Evolutionary conservation across 2,329 filamentous ascomycete genomes (phyloP).

Genomic region (Tetracladium maxilliforme): DNA sequence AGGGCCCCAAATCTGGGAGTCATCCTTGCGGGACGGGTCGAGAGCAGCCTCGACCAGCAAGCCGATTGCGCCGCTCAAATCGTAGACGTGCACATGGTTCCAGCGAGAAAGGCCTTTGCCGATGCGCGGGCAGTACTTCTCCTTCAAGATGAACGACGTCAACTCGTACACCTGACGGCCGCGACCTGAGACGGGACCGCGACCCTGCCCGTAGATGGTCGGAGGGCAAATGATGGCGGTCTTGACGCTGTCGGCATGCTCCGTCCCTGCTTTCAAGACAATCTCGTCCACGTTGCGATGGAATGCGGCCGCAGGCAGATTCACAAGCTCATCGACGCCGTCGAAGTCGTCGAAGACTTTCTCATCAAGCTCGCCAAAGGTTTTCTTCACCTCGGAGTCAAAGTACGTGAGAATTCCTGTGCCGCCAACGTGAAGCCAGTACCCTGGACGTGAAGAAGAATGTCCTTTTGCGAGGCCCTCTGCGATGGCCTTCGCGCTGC

Average conservation of each 20-base stretch:
- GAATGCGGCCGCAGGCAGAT: constrained; percentile 36
- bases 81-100: constrained; percentile 43
- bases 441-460: constrained; percentile 25
- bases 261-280: constrained; percentile 32
- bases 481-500: constrained; percentile 26
- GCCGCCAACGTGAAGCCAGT: constrained; percentile 35
- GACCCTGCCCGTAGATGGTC: constrained; percentile 43
- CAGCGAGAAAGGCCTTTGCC: too few species aligned
- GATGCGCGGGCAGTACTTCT: too few species aligned
- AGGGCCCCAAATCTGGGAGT: constrained; percentile 47
- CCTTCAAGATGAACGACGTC: constrained; percentile 29
- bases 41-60: constrained; percentile 27
- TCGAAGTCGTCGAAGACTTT: constrained; percentile 44
- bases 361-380: constrained; percentile 23
- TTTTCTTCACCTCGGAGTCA: constrained; percentile 4
- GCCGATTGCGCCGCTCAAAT: constrained; percentile 37
- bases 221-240: constrained; percentile 50
- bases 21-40: constrained; percentile 35
- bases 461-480: constrained; percentile 28
- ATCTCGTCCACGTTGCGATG: constrained; percentile 59
- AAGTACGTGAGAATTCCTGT: constrained; percentile 24
- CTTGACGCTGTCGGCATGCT: constrained; percentile 28
- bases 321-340: constrained; percentile 37
- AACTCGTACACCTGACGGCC: constrained; percentile 40
- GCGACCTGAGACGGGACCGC: constrained; percentile 39